These are phyloP conservation scores for Tolypocladium cylindrosporum DNA, from an alignment of 2,329 filamentous ascomycete genomes.

Conservation along the genomic window DNA sequence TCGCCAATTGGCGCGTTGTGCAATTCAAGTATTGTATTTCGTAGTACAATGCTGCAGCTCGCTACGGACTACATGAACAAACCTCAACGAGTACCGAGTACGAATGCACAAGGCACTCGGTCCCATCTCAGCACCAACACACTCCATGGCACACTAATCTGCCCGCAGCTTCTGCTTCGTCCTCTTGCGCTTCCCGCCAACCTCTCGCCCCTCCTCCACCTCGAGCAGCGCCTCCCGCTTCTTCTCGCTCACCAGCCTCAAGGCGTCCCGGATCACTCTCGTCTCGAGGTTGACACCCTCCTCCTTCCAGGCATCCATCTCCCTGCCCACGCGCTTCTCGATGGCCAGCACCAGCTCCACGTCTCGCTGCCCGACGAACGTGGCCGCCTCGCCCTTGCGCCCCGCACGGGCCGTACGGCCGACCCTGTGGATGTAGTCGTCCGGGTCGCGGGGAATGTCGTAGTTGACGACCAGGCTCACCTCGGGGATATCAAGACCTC, in stretches of 20 bases:
- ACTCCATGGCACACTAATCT: slow-evolving; percentile 8
- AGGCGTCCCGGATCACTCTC: slow-evolving; percentile 69
- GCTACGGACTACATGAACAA: background rate
- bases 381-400: slow-evolving; percentile 70
- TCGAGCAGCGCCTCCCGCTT: slow-evolving; percentile 85
- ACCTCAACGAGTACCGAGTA: background rate
- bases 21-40: background rate
- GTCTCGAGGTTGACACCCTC: slow-evolving; percentile 92
- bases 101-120: background rate
- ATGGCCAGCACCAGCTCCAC: slow-evolving; percentile 86
- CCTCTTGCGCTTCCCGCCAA: slow-evolving; percentile 71
- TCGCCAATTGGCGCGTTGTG: background rate
- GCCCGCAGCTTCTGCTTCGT: slow-evolving; percentile 46
- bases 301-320: slow-evolving; percentile 79
- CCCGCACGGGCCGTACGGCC: slow-evolving; percentile 93
- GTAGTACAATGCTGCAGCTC: background rate
- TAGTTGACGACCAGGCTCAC: slow-evolving; percentile 90
- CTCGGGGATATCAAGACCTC: slow-evolving; percentile 91
- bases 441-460: slow-evolving; percentile 89
- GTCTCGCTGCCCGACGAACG: slow-evolving; percentile 86
- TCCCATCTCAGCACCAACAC: background rate
- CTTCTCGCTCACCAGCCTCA: slow-evolving; percentile 91
- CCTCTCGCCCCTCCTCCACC: slow-evolving; percentile 86
- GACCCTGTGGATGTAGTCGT: slow-evolving; percentile 95
- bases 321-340: slow-evolving; percentile 67